Evolutionary conservation across 305 asterid genomes (phyloP), one percentile per base, ranked within the genome.

Genomic region (Solanum hybrid): DNA sequence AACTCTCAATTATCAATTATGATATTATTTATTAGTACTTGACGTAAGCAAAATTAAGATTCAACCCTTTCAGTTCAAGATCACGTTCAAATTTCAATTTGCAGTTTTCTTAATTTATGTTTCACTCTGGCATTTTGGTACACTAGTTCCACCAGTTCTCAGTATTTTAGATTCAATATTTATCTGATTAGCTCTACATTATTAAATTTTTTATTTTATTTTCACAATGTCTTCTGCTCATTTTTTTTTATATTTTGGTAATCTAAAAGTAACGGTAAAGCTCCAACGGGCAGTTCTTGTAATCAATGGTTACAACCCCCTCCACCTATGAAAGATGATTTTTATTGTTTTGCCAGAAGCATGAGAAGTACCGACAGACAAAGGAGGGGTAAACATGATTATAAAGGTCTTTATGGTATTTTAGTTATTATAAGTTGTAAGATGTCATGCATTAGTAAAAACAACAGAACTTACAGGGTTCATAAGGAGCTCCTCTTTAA

Each of bases 401-500:
- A 2, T 1, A 13, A 73, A 29, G 79, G 79, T 73, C 37, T 73
- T 14, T 29, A 73, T 73, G n/a, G n/a, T 73, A 73, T 6, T 29
- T 27, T 29, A 72, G 6, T 73, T 7, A 75, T 7, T 15, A 31
- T 31, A 32, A 75, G 38, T 75, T 7, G 11, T 75, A 75, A 75
- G 80, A 75, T 31, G 38, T 31, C 80, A 31, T 31, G 76, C 24
- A 76, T 29, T 87, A 66, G 71, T 51, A 73, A 78, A 66, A 66
- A 66, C 89, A 75, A 2, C 38, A 75, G 45, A 91, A 97, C 98
- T 94, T 91, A 97, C 99, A 89, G 99, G 99, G 92, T 95, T 96
- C 98, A 96, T 96, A 90, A 97, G 90, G 85, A 97, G 96, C 90
- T 97, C 99, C 85, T 97, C 99, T 92, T 96, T 96, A 91, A 95